Evolutionary conservation across 768 basidiomycete species (phyloP), one percentile per base, ranked within the genome.

Genomic region (Clathrus columnatus): DNA sequence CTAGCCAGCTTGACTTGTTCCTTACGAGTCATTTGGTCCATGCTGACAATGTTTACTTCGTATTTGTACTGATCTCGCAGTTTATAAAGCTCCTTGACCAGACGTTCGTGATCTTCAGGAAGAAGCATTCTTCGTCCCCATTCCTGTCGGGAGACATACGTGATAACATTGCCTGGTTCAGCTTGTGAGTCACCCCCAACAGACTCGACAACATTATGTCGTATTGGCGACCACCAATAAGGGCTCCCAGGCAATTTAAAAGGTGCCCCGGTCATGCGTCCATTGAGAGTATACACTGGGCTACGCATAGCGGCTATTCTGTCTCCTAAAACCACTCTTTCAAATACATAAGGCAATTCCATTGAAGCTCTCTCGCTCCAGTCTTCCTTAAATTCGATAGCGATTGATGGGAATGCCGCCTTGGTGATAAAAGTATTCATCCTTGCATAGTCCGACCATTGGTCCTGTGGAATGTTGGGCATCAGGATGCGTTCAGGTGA

Each of bases 401-500:
- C 78, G 52, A 82, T 73, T 2, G 84, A 87, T 1, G 93, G 93
- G 67, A 95, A 91, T 56, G 82, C 77, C 27, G 82, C 79, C 48
- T 85, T 84, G 23, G 90, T 73, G 47, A 93, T 80, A 77, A 81
- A 90, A 71, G 93, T 81, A 68, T 95, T 95, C 91, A 96, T 92
- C 30, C 75, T 71, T 5, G 93, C 83, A 59, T 93, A 92, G 69
- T 96, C 93, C 18, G 90, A 81, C 92, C 92, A 96, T 61, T 89
- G 83, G 50, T 74, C 77, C 10, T 82, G 80, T 60, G 85, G 82
- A 11, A 86, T 68, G 57, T 84, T 85, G 45, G 82, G 75, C 70
- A 96, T 92, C 61, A 91, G 68, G 61, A 93, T 71, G 11, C 87
- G 85, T 0, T 84, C 80, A 0, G 85, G 79, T 1, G 85, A 74